These are phyloP conservation scores for Amphicarpaea edgeworthii DNA, from an alignment of 306 rosid species.

Conservation along the genomic window DNA sequence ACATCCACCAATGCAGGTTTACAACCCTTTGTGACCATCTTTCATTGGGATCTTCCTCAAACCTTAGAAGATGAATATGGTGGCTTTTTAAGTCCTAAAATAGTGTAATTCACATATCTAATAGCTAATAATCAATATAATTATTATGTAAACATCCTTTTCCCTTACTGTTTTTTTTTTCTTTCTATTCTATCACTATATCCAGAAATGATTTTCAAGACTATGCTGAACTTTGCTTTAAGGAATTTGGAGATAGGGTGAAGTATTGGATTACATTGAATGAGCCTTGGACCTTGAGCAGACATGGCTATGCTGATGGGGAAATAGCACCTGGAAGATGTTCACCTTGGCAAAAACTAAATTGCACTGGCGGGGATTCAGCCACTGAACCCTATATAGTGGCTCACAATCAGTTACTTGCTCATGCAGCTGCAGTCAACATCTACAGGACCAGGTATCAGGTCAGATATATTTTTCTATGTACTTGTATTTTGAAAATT, in stretches of 20 bases:
- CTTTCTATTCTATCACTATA: not conserved
- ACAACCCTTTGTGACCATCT: slow-evolving; percentile 58
- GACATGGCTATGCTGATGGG: slow-evolving; percentile 33
- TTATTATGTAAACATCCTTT: not conserved
- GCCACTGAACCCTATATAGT: slow-evolving; percentile 65
- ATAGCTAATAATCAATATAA: not conserved
- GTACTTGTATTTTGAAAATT: not conserved
- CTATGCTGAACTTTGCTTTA: slow-evolving; percentile 47
- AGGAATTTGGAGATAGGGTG: slow-evolving; percentile 51
- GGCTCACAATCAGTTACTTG: slow-evolving; percentile 59
- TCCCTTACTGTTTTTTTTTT: not conserved
- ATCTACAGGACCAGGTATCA: slow-evolving; percentile 55
- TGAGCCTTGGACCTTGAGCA: slow-evolving; percentile 40
- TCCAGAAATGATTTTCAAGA: slow-evolving; percentile 46
- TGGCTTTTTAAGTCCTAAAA: slow-evolving; percentile 53
- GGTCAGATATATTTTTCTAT: slow-evolving; percentile 59
- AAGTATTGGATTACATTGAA: slow-evolving; percentile 51
- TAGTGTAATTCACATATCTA: slow-evolving; percentile 53
- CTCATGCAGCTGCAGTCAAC: slow-evolving; percentile 62
- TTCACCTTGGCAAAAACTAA: slow-evolving; percentile 51
- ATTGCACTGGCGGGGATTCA: slow-evolving; percentile 61
- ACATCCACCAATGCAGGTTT: slow-evolving; percentile 35
- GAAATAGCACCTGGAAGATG: slow-evolving; percentile 44
- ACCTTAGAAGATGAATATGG: slow-evolving; percentile 59
- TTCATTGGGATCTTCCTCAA: slow-evolving; percentile 74